Evolutionary conservation across 805 yeast species (phyloP), one percentile per base, ranked within the genome.

Genomic region (Suhomyces sp.): DNA sequence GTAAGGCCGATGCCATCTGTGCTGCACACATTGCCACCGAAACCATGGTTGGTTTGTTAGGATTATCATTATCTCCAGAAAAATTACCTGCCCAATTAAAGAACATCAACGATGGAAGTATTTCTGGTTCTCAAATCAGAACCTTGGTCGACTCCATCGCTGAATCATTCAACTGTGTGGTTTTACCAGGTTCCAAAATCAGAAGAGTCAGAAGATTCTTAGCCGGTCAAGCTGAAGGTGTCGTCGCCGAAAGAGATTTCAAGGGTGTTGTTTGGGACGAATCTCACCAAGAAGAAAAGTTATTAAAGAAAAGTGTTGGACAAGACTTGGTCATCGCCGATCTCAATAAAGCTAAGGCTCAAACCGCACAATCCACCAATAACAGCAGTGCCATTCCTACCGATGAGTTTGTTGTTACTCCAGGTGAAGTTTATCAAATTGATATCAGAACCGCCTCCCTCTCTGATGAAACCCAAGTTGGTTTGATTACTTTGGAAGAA

Each of bases 221-320:
- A 54, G 95, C 95, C 25, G 98, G 98, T 35, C 98, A 93, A 70
- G 82, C 90, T 40, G 95, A 88, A 55, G 93, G 88, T 56, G 70
- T 88, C 36, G 93, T 88, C 45, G 91, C 90, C 24, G 98, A 91
- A 67, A 76, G 81, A 54, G 96, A 87, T 47, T 86, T 84, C 65
- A 90, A 91, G 63, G 96, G 96, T 55, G 95, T 90, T 36, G 83
- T 76, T 18, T 85, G 95, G 95, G 74, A 83, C 35, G 95, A 85
- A 64, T 71, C 81, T 24, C 84, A 84, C 59, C 93, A 84, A 63
- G 95, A 85, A 64, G 68, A 70, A 24, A 54, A 57, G 16, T 66
- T 84, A 39, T 64, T 82, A 38, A 58, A 57, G 40, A 69, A 63
- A 50, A 62, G 33, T 52, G 35, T 43, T 35, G 37, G 56, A 13